Percentiles rank a stretch among this genome's conserved stretches.
These are phyloP conservation scores for Dipodascus albidus DNA, from an alignment of 805 yeast species.

Conservation along the genomic window DNA sequence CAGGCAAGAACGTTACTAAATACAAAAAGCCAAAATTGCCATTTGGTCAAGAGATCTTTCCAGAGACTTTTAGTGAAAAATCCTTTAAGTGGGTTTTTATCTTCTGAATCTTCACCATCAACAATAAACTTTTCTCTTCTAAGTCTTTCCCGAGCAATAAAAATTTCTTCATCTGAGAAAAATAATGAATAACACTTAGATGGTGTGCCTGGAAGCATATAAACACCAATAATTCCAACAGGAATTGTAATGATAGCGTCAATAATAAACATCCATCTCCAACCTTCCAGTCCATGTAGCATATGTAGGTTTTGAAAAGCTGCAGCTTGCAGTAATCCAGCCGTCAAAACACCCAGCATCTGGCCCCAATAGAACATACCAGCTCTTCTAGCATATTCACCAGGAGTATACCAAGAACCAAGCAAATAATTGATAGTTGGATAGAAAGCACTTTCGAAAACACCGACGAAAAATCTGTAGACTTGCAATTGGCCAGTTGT, in stretches of 20 bases:
- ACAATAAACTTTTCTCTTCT: constrained; percentile 6
- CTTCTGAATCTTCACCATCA: not conserved
- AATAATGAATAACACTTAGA: constrained; percentile 40
- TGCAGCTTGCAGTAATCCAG: constrained; percentile 53
- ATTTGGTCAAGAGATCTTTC: constrained; percentile 40
- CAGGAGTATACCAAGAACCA: constrained; percentile 47
- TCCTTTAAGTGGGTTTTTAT: no score
- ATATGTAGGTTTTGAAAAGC: constrained; percentile 38
- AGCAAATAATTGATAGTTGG: constrained; percentile 32
- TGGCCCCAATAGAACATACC: constrained; percentile 53
- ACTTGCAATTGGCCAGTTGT: constrained; percentile 44
- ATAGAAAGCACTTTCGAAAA: constrained; percentile 57
- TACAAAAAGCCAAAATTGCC: constrained; percentile 49
- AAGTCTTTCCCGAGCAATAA: constrained; percentile 37
- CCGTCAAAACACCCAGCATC: constrained; percentile 47
- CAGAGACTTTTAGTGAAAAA: constrained; percentile 36
- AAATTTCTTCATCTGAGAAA: constrained; percentile 45
- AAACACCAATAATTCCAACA: constrained; percentile 45
- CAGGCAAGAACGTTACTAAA: constrained; percentile 48
- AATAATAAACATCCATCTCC: constrained; percentile 67
- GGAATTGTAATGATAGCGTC: constrained; percentile 50
- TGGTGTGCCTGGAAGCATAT: constrained; percentile 58
- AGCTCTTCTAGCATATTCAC: constrained; percentile 51
- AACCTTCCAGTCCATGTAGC: constrained; percentile 41
- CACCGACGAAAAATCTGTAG: constrained; percentile 54